Conservation (phyloP, 768 basidiomycete genomes). For the Mycena alexandri region DNA sequence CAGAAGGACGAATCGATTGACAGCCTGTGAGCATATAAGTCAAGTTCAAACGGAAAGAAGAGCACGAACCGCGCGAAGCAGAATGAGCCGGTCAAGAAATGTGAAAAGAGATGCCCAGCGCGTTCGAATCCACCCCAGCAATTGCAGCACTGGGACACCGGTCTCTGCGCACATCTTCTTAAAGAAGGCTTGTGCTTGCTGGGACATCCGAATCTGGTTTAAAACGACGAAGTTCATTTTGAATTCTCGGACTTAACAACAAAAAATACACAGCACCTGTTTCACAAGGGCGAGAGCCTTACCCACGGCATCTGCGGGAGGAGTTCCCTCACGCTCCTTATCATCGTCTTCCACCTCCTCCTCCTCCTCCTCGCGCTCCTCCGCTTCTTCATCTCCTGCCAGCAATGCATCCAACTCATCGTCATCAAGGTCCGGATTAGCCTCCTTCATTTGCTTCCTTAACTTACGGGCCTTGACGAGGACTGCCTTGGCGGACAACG, state of each 20-base stretch:
- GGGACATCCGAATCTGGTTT: background rate
- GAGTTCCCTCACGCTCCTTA: background rate
- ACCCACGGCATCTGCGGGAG: constrained; percentile 14
- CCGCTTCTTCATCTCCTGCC: background rate
- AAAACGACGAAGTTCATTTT: background rate
- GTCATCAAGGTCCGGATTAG: constrained; percentile 16
- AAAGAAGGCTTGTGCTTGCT: background rate
- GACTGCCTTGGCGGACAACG: constrained; percentile 15
- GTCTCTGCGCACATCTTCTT: background rate
- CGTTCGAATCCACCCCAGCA: background rate
- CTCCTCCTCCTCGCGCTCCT: background rate
- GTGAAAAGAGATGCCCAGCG: constrained; percentile 34
- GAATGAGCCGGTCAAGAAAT: constrained; percentile 25
- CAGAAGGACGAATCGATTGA: constrained; percentile 40
- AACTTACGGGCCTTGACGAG: constrained; percentile 14
- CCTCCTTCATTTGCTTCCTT: constrained; percentile 9
- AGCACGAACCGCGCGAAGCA: constrained; percentile 17
- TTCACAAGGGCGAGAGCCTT: constrained; percentile 36
- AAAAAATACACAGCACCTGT: constrained; percentile 14
- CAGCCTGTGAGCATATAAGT: constrained; percentile 29
- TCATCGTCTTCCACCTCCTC: background rate
- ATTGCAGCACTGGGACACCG: background rate
- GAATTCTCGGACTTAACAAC: background rate
- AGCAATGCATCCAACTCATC: constrained; percentile 26
- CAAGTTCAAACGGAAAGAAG: background rate